Evolutionary conservation across 176 grass and related monocot genomes (phyloP).

Genomic region (Canna indica): DNA sequence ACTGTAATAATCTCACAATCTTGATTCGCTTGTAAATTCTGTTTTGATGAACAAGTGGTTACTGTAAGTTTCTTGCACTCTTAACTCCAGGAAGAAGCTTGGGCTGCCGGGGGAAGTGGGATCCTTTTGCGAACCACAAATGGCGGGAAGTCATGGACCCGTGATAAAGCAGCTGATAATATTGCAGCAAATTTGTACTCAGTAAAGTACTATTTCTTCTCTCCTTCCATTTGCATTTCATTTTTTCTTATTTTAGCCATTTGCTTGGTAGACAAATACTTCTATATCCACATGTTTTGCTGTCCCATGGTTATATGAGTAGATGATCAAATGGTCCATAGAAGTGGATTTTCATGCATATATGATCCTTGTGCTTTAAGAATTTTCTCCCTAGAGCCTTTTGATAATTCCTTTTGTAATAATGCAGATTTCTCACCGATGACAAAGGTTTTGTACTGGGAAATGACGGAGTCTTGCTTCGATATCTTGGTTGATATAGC

Average conservation of each 20-base stretch:
- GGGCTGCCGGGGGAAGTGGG: slow-evolving; percentile 87
- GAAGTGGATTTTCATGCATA: not conserved
- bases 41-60: not conserved
- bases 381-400: not conserved
- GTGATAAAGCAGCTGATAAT: slow-evolving; percentile 88
- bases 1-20: not conserved
- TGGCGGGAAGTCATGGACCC: slow-evolving; percentile 77
- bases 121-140: slow-evolving; percentile 71
- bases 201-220: slow-evolving; percentile 51
- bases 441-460: slow-evolving; percentile 69
- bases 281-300: not conserved
- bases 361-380: not conserved
- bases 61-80: not conserved
- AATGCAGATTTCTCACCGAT: slow-evolving; percentile 63
- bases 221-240: not conserved
- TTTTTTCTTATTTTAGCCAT: not conserved
- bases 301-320: not conserved
- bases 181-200: slow-evolving; percentile 90
- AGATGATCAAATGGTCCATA: not conserved
- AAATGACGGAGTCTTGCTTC: slow-evolving; percentile 88
- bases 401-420: slow-evolving; percentile 10
- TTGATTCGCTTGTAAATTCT: not conserved
- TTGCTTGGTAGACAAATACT: not conserved
- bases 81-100: slow-evolving; percentile 64
- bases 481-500: slow-evolving; percentile 54